Base-by-base conservation (phyloP, 2,329 filamentous ascomycete species). In the Ceratocystis huliohia region DNA sequence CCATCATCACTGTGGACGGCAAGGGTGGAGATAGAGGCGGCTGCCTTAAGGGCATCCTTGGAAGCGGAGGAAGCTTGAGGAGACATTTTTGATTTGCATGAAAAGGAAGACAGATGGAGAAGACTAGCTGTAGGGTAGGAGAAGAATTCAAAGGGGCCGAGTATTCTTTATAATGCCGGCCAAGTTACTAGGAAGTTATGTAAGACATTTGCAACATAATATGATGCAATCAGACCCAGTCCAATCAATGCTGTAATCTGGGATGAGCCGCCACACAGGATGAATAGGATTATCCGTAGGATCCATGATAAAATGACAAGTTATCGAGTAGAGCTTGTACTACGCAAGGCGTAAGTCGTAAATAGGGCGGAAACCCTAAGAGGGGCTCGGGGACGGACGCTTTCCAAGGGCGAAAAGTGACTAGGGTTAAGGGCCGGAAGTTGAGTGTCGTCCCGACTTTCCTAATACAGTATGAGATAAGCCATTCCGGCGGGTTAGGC, bases 1-100 rank as follows among this genome's bases (percentile, higher is more conserved):
- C 80, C 80, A 77, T 95, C 87, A 73, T 96, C 91, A 69, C 88
- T 89, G 74, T 96, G 91, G 69, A 96, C 79, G n/a, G 88, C 83
- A 66, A 84, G 81, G 5, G 91, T 90, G 6, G 89, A 82, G 62
- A 88, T 78, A 3, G 84, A 33, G 17, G 66, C 66, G 22, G 66
- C 56, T 8, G 63, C 57, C 66, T 56, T 64, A 33, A 67, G 63
- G 15, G 45, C 33, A 6, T 67, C 63, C 33, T 67, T 67, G 28
- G 48, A 53, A 28, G 44, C 45, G 8, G 53, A 22, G 13, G 66
- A 50, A 20, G 22, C 10, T 15, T 33, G 30, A 33, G 4, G 13
- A 22, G 63, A 59, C 63, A 65, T 65, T 15, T 28, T 30, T 41
- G 37, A 10, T 13, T 41, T 41, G 37, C 13, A 13, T 41, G 10